phyloP scores from a whole-genome alignment of 768 basidiomycete genomes.

The Lactifluus pinguis region DNA sequence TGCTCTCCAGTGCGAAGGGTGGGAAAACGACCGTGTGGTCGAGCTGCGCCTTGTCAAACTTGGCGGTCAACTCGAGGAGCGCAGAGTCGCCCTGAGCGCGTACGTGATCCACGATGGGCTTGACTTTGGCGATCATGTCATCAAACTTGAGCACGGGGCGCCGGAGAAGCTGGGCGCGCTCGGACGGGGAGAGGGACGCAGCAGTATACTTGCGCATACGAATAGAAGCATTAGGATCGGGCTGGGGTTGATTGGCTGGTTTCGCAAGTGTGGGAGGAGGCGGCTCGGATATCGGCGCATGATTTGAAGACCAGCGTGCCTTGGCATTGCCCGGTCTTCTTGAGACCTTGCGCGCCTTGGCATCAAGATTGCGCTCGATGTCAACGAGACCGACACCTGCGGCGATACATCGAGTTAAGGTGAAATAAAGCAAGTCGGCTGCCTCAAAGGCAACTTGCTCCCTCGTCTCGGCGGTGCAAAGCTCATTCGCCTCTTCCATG shows the following conservation, averaged over 20 bases:
- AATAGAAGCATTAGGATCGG: constrained; percentile 42
- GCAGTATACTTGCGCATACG: constrained; percentile 72
- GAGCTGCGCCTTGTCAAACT: constrained; percentile 81
- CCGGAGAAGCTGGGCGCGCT: constrained; percentile 63
- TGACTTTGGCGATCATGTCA: constrained; percentile 89
- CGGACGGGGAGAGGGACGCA: constrained; percentile 34
- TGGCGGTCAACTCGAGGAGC: constrained; percentile 80
- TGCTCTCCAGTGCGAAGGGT: constrained; percentile 62
- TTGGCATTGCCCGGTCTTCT: constrained; percentile 90
- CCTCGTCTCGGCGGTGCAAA: constrained; percentile 71
- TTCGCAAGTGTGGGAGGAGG: constrained; percentile 16
- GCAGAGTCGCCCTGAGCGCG: constrained; percentile 78
- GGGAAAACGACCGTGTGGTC: constrained; percentile 63
- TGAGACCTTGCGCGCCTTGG: constrained; percentile 78
- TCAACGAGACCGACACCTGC: constrained; percentile 77
- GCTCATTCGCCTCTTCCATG: constrained; percentile 96
- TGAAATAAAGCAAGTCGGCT: constrained; percentile 91
- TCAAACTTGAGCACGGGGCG: constrained; percentile 84
- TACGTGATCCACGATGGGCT: constrained; percentile 88
- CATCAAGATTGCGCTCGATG: constrained; percentile 75
- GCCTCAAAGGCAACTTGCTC: constrained; percentile 91
- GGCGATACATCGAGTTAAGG: constrained; percentile 74
- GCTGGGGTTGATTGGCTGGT: constrained; percentile 21
- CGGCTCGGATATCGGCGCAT: constrained; percentile 18
- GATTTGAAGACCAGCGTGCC: constrained; percentile 48